Conservation (phyloP, 768 basidiomycete species). For the Hortiboletus flavorubellus region DNA sequence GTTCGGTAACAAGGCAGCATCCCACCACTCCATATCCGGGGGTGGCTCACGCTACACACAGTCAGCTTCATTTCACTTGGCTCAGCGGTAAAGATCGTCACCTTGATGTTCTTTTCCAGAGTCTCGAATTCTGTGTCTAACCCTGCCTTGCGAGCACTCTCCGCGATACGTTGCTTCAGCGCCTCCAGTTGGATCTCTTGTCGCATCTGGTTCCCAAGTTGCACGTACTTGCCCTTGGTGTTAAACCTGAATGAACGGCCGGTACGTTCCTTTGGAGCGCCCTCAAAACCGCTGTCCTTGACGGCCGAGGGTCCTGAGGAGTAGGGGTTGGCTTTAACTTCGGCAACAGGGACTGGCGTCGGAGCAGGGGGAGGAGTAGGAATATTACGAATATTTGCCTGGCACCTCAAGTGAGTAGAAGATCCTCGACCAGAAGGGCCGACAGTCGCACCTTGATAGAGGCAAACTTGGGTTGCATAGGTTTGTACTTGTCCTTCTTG, state of each 20-base stretch:
- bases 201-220: slow-evolving; percentile 65
- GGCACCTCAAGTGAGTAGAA: background rate
- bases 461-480: slow-evolving; percentile 99
- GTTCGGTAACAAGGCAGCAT: slow-evolving; percentile 76
- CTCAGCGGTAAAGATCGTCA: slow-evolving; percentile 30
- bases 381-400: slow-evolving; percentile 77
- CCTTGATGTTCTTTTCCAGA: slow-evolving; percentile 86
- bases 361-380: slow-evolving; percentile 55
- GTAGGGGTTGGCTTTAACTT: slow-evolving; percentile 71
- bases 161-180: slow-evolving; percentile 89
- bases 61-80: background rate
- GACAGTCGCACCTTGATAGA: slow-evolving; percentile 69
- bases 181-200: slow-evolving; percentile 82
- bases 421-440: background rate
- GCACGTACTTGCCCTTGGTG: slow-evolving; percentile 88
- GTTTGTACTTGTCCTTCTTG: slow-evolving; percentile 92
- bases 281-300: slow-evolving; percentile 68
- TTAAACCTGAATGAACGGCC: slow-evolving; percentile 82
- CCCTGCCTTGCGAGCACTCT: slow-evolving; percentile 90
- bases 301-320: slow-evolving; percentile 45
- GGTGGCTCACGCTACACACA: slow-evolving; percentile 71
- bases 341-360: slow-evolving; percentile 37
- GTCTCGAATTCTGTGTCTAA: slow-evolving; percentile 91
- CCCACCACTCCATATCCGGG: slow-evolving; percentile 97
- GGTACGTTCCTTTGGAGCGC: slow-evolving; percentile 65